These are phyloP conservation scores for Stenogyne calaminthoides DNA, from an alignment of 305 asterid species.

Conservation along the genomic window DNA sequence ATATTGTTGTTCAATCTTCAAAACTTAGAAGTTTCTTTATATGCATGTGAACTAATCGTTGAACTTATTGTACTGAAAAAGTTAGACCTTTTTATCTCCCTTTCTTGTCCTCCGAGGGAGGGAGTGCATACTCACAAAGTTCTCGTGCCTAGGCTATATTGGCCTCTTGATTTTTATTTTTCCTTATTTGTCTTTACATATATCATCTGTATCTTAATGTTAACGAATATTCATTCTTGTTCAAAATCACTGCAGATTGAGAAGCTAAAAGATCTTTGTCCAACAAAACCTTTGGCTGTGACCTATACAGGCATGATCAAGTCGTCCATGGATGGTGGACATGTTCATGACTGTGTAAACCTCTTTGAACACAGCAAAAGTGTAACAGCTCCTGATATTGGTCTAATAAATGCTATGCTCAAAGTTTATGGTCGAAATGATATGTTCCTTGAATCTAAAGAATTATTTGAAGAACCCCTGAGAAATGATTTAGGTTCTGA, in stretches of 20 bases:
- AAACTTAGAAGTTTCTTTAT: neutral
- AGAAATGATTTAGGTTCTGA: slow-evolving; percentile 36
- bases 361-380: slow-evolving; percentile 70
- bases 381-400: slow-evolving; percentile 60
- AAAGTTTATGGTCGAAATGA: slow-evolving; percentile 75
- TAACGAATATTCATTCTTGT: slow-evolving; percentile 19
- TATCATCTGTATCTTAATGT: slow-evolving; percentile 13
- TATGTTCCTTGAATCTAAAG: slow-evolving; percentile 82
- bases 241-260: slow-evolving; percentile 54
- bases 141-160: slow-evolving; percentile 1
- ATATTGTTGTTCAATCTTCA: neutral
- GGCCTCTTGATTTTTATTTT: neutral
- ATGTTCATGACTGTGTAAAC: slow-evolving; percentile 58
- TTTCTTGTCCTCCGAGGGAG: neutral
- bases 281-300: slow-evolving; percentile 68
- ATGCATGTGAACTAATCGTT: neutral
- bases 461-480: slow-evolving; percentile 69
- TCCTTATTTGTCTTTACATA: neutral
- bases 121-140: neutral
- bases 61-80: neutral
- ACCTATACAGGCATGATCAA: slow-evolving; percentile 87
- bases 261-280: slow-evolving; percentile 55
- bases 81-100: neutral
- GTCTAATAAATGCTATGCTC: slow-evolving; percentile 80
- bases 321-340: slow-evolving; percentile 86